Evolutionary conservation across 495 filamentous ascomycete species (phyloP), one percentile per base, ranked within the genome.

Genomic region (Neurospora sp.): DNA sequence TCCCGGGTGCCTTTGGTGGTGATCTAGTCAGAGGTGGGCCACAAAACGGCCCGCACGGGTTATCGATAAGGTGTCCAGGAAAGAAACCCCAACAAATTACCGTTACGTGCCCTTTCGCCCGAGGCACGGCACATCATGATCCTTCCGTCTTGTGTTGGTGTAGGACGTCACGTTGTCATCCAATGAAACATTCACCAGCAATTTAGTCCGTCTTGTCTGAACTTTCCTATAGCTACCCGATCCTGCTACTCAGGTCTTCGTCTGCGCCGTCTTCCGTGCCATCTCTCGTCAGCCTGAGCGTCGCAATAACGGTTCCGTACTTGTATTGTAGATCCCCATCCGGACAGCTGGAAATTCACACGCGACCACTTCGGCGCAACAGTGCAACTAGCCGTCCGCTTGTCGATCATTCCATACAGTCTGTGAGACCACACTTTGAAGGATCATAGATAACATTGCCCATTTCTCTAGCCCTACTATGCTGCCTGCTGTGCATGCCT

Each of bases 1-100:
- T 80, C 78, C 80, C 77, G 80, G 74, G 74, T 72, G 70, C 70
- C 74, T 75, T 71, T 45, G 61, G 70, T 27, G 37, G 40, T 39
- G 53, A 69, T 71, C 35, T 53, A 44, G 70, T 70, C 38, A 73
- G 74, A 70, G 39, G 39, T 72, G 71, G 70, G 71, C 68, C 73
- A 42, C 38, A 70, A 74, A 72, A 35, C 41, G 68, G 61, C 65
- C 45, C 68, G 45, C 59, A 22, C 31, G 70, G 59, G 27, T 72
- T 77, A 77, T 77, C 75, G 75, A 77, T 77, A 77, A 76, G 72
- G 47, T 39, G 53, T 61, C 6, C 27, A 35, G 27, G 14, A 27
- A 65, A 65, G 45, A 53, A 65, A 65, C 53, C 53, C 53, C 53
- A 65, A 65, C 53, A 65, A 65, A 65, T 65, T 9, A 35, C 53